phyloP scores from a whole-genome alignment of 306 rosid species.

The Vicia villosa region DNA sequence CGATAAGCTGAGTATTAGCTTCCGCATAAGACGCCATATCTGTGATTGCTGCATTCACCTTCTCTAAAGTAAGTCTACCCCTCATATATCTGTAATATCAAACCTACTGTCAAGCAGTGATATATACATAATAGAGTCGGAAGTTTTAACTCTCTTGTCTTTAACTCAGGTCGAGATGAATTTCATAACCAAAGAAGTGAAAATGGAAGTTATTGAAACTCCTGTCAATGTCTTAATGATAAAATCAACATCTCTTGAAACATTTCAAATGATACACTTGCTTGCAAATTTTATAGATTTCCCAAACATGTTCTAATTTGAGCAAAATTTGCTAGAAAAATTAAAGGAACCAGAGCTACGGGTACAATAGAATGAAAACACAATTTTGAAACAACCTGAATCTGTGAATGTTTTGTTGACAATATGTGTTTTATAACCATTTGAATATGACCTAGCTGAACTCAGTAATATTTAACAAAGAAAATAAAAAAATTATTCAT shows the following conservation, averaged over 20 bases:
- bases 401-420: slow-evolving; percentile 4
- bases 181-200: neutral
- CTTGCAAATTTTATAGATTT: neutral
- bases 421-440: slow-evolving; percentile 7
- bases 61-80: slow-evolving; percentile 92
- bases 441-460: slow-evolving; percentile 12
- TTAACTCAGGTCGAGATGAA: too few relatives aligned
- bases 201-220: neutral
- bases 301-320: neutral
- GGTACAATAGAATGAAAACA: slow-evolving; percentile 4
- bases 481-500: slow-evolving; percentile 5
- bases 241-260: slow-evolving; percentile 10
- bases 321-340: slow-evolving; percentile 9
- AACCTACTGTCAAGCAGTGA: slow-evolving; percentile 14
- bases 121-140: neutral
- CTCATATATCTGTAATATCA: slow-evolving; percentile 77
- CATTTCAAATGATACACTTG: slow-evolving; percentile 20
- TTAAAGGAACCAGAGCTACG: slow-evolving; percentile 19
- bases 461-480: slow-evolving; percentile 16
- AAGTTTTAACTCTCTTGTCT: too few relatives aligned
- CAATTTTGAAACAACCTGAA: neutral
- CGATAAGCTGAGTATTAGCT: slow-evolving; percentile 73
- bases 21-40: slow-evolving; percentile 90
- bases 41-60: slow-evolving; percentile 79
- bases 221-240: slow-evolving; percentile 6